Percentiles rank a stretch among this genome's conserved stretches.
Conservation (phyloP, 2,329 filamentous ascomycete genomes). For the Alternaria consortialis region DNA sequence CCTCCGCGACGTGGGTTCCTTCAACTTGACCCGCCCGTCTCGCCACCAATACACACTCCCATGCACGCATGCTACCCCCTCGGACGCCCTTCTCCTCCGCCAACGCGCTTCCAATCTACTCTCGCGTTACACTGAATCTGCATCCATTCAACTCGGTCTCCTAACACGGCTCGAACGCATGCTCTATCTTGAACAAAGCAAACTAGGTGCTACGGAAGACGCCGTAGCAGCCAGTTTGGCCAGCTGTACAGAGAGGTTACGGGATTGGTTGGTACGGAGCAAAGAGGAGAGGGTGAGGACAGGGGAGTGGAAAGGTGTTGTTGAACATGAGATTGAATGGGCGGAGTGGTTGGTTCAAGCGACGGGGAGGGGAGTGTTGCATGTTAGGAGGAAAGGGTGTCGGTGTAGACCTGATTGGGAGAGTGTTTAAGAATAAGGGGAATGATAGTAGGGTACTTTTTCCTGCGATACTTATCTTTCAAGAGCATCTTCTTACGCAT, state of each 20-base stretch:
- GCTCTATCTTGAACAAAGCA: conserved; percentile 20
- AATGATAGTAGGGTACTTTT: too few species aligned
- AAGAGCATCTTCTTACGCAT: too few species aligned
- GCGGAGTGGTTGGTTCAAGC: conserved; percentile 41
- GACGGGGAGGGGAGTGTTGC: conserved; percentile 37
- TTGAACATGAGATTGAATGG: conserved; percentile 44
- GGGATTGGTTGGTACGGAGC: conserved; percentile 25
- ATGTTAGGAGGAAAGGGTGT: conserved; percentile 38
- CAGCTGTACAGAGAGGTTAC: conserved; percentile 26
- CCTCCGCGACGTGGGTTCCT: conserved; percentile 29
- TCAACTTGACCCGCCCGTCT: conserved; percentile 28
- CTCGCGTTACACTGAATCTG: conserved; percentile 26
- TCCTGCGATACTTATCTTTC: too few species aligned
- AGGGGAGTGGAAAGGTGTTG: conserved; percentile 29
- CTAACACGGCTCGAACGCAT: conserved; percentile 36
- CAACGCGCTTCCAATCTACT: neutral
- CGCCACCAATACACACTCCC: conserved; percentile 10
- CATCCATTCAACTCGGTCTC: conserved; percentile 23
- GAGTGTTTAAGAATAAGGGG: neutral
- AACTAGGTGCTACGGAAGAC: neutral
- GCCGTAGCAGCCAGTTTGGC: neutral
- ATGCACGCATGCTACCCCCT: conserved; percentile 36
- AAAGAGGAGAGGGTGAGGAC: conserved; percentile 30
- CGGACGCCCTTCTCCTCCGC: conserved; percentile 29
- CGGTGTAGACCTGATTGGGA: conserved; percentile 39